Conservation (phyloP, 2,329 filamentous ascomycete species). For the Knufia fluminis region DNA sequence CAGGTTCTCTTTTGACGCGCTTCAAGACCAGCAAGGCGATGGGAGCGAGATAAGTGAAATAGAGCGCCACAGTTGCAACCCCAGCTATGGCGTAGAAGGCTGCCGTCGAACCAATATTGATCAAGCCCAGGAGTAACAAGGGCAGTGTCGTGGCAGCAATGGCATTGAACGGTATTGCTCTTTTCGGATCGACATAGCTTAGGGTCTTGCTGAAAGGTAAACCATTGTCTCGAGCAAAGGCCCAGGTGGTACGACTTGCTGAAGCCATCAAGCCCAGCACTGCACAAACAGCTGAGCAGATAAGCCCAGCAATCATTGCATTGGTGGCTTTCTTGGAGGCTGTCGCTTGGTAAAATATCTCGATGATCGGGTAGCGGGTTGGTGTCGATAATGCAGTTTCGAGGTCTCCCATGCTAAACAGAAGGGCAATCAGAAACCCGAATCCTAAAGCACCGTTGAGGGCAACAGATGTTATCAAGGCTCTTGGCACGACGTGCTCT, state of each 20-base stretch:
- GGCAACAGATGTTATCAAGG: slow-evolving; percentile 39
- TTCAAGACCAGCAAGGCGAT: slow-evolving; percentile 5
- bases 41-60: slow-evolving; percentile 19
- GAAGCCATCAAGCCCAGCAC: slow-evolving; percentile 27
- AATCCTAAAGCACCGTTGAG: slow-evolving; percentile 43
- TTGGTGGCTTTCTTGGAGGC: slow-evolving; percentile 34
- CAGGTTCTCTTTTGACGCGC: slow-evolving; percentile 5
- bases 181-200: slow-evolving; percentile 14
- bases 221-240: slow-evolving; percentile 37
- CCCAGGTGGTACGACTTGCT: slow-evolving; percentile 31
- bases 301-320: slow-evolving; percentile 2
- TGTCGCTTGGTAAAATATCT: slow-evolving; percentile 42
- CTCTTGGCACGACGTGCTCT: slow-evolving; percentile 38
- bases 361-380: slow-evolving; percentile 42
- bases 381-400: slow-evolving; percentile 31
- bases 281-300: slow-evolving; percentile 25
- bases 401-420: slow-evolving; percentile 37
- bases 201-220: slow-evolving; percentile 26
- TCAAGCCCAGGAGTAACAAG: slow-evolving; percentile 20
- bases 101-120: slow-evolving; percentile 22
- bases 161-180: slow-evolving; percentile 24
- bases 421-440: slow-evolving; percentile 35
- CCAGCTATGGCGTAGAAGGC: slow-evolving; percentile 23
- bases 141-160: slow-evolving; percentile 18
- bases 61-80: slow-evolving; percentile 18